A percentile compares a stretch with the other conserved stretches of the same genome.
Conservation (phyloP, 2,329 filamentous ascomycete genomes). For the Myriosclerotinia duriaeana region DNA sequence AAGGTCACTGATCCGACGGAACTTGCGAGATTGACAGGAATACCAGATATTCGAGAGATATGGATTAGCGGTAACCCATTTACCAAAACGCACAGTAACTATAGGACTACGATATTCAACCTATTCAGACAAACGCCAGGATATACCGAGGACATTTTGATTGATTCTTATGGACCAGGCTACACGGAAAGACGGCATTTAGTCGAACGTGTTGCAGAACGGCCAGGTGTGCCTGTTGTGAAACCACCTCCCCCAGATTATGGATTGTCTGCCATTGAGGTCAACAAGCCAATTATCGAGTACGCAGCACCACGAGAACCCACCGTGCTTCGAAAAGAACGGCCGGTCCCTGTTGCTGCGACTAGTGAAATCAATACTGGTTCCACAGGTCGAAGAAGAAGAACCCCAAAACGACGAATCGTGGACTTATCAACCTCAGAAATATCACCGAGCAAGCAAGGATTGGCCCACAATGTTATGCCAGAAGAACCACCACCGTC, state of each 20-base stretch:
- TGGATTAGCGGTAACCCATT: slow-evolving; percentile 94
- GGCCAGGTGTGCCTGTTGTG: slow-evolving; percentile 73
- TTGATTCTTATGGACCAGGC: slow-evolving; percentile 80
- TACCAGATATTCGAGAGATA: slow-evolving; percentile 88
- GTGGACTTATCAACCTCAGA: slow-evolving; percentile 58
- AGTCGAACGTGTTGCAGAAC: slow-evolving; percentile 75
- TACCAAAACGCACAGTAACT: slow-evolving; percentile 78
- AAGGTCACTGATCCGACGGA: slow-evolving; percentile 87
- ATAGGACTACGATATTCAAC: slow-evolving; percentile 91
- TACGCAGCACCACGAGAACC: slow-evolving; percentile 52
- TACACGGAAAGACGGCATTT: slow-evolving; percentile 83
- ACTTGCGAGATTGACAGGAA: slow-evolving; percentile 81
- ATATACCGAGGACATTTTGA: slow-evolving; percentile 84
- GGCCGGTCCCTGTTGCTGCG: slow-evolving; percentile 50
- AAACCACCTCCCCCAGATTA: slow-evolving; percentile 65
- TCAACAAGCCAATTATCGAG: slow-evolving; percentile 65
- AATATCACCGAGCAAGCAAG: slow-evolving; percentile 35
- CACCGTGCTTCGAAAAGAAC: slow-evolving; percentile 58
- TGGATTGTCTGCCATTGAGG: slow-evolving; percentile 57
- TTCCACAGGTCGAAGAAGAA: slow-evolving; percentile 57
- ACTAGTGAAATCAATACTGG: slow-evolving; percentile 59
- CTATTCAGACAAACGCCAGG: slow-evolving; percentile 88
- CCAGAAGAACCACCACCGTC: slow-evolving; percentile 30
- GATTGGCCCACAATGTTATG: slow-evolving; percentile 30
- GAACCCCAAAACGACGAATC: slow-evolving; percentile 61